Base-by-base conservation (phyloP, 179 eudicot genomes). In the Vitellaria paradoxa region DNA sequence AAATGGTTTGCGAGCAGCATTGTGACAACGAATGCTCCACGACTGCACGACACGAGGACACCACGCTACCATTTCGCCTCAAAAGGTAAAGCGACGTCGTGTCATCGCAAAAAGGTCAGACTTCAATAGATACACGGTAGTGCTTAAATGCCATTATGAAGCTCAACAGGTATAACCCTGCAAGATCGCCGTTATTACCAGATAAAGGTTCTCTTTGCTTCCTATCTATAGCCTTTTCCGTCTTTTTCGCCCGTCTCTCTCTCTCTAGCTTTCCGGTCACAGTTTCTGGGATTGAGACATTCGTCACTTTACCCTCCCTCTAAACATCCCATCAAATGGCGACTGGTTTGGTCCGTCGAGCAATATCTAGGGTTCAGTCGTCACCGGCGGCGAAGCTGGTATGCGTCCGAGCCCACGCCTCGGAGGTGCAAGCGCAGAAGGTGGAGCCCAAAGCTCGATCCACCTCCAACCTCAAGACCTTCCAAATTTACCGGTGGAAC, bases 401-500 rank as follows among this genome's bases (percentile, higher is more conserved):
- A 7, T 55, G 79, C 13, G 53, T 76, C 62, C 88, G 97, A 1
- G 82, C 81, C 12, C 86, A 94, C 77, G 87, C 97, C 7, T 72
- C 92, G 24, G 88, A 77, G 26, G 82, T 87, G n/a, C 62, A 84
- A 9, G 77, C 88, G 0, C 80, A 86, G 26, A 76, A 81, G 52
- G 67, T 70, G 45, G 84, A 80, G 55, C 83, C 84, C 18, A 59
- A 80, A 47, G 65, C 86, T 68, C 40, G 21, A 21, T 3, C 88
- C 17, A 4, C 9, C 45, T n/a, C 77, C 49, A 24, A 68, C 12
- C 61, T 85, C 70, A 94, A 96, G 77, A 91, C 89, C 68, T 96
- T 96, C 88, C 92, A 92, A 80, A 94, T 96, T 84, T 96, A 96
- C 90, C 86, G 99, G 0, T 96, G 99, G 99, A 92, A 79, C 75